Evolutionary conservation across 768 basidiomycete species (phyloP), one percentile per base, ranked within the genome.

Genomic region (Lactarius pseudohatsudake): DNA sequence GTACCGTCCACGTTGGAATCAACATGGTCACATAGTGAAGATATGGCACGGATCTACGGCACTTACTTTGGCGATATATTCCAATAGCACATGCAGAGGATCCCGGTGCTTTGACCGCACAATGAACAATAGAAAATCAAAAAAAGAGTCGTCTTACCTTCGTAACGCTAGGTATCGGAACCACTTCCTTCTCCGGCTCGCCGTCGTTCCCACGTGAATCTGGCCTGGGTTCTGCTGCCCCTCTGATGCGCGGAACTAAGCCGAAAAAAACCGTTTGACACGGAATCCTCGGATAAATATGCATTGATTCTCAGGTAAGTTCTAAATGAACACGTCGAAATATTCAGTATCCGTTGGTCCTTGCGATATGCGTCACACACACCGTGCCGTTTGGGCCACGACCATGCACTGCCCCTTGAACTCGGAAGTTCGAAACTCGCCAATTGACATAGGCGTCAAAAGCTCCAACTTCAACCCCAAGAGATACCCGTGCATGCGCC

Each of bases 101-200:
- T 45, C 45, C 45, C 9, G 45, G 20, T n/a, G 10, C 45, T 45
- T n/a, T 8, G 45, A 45, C 10, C 2, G 0, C 20, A 4, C 20
- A 0, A 3, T 7, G 3, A 20, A 45, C 0, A 45, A 0, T 9
- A 10, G 8, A 0, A 18, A n/a, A 4, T 1, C 8, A 20, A 45
- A n/a, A 26, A n/a, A n/a, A 10, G 20, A n/a, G 20, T 45, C 0
- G 1, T 45, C 45, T 45, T 45, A 45, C 45, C 20, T n/a, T 18
- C 8, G 45, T 3, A 45, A n/a, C n/a, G 9, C 8, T n/a, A 45
- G 20, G 20, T 45, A n/a, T n/a, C n/a, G n/a, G 10, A 4, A 9
- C 43, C 7, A 8, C 18, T 43, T 43, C 18, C 18, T 18, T 43
- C 16, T 43, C 43, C 18, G 6, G 43, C 18, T 43, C 43, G 7